These are phyloP conservation scores for Coniferiporia weirii DNA, from an alignment of 1,284 basidiomycete species.

Conservation along the genomic window DNA sequence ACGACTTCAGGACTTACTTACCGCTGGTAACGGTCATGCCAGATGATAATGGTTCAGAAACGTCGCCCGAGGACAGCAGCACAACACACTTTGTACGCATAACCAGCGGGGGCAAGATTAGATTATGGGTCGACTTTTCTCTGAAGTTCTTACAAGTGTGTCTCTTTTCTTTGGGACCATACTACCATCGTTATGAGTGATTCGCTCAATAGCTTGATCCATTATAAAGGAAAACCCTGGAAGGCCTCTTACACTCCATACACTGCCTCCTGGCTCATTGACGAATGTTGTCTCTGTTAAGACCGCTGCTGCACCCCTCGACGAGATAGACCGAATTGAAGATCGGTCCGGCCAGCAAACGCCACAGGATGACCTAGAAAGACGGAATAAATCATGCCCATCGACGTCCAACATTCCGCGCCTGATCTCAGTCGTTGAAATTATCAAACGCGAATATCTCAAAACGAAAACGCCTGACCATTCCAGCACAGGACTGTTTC, in stretches of 20 bases:
- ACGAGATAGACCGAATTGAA: too few species aligned
- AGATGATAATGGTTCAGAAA: not conserved
- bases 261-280: conserved; percentile 40
- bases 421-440: conserved; percentile 75
- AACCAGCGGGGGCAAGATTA: conserved; percentile 59
- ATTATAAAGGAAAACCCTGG: conserved; percentile 47
- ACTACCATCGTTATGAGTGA: not conserved
- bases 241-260: conserved; percentile 60
- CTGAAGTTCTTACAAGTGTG: conserved; percentile 57
- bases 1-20: not conserved
- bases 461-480: conserved; percentile 40
- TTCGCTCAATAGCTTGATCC: conserved; percentile 1
- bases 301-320: too few species aligned
- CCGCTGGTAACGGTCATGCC: not conserved
- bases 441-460: conserved; percentile 77
- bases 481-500: conserved; percentile 56
- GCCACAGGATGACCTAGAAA: conserved; percentile 1
- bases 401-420: conserved; percentile 53
- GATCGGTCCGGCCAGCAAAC: not conserved
- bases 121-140: conserved; percentile 55
- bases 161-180: conserved; percentile 4
- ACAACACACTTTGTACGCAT: conserved; percentile 40
- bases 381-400: conserved; percentile 23
- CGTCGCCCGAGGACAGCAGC: not conserved
- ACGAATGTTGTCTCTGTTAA: conserved; percentile 1